Evolutionary conservation across 441 rosid genomes (phyloP), one percentile per base, ranked within the genome.

Genomic region (Erysimum cheiri): DNA sequence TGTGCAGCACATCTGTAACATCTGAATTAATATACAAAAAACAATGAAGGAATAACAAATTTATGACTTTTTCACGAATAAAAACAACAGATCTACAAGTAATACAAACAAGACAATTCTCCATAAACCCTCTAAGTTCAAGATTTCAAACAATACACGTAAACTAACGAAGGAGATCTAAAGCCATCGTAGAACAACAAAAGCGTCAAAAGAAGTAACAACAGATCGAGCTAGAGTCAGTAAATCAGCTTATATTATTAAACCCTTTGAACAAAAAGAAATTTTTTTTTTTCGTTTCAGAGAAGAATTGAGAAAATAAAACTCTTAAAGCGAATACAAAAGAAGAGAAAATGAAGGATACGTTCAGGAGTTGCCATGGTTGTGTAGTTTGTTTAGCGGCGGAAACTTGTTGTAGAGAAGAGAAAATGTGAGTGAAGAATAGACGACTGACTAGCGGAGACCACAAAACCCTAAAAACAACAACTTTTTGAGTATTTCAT

Each of bases 1-100:
- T 78, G 67, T 83, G 83, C 69, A 83, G 67, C 75, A 81, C 69
- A 76, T 78, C 85, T 78, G 83, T 80, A 78, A 78, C 71, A 70
- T 81, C 89, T 85, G 73, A 29, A 48, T 22, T 1, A 1, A 22
- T 22, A 22, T 22, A 22, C 24, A 22, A 22, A 22, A 37, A 33
- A 33, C 24, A 47, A 17, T 60, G 0, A 70, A 70, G 67, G 67
- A 70, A 60, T 6, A 14, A 40, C 33, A 70, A 44, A n/a, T 32
- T 13, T 6, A 59, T 12, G 7, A 59, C 15, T 8, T 3, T 12
- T 4, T 22, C 6, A 22, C 24, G 1, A 29, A 12, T 28, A 5
- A 17, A 17, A 29, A 61, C 8, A 46, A 6, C 28, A 44, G 41
- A 44, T 46, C 40, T 31, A 31, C 12, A 56, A 5, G 17, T 3